Evolutionary conservation across 495 filamentous ascomycete species (phyloP), one percentile per base, ranked within the genome.

Genomic region (Lasiosphaeris hirsuta): DNA sequence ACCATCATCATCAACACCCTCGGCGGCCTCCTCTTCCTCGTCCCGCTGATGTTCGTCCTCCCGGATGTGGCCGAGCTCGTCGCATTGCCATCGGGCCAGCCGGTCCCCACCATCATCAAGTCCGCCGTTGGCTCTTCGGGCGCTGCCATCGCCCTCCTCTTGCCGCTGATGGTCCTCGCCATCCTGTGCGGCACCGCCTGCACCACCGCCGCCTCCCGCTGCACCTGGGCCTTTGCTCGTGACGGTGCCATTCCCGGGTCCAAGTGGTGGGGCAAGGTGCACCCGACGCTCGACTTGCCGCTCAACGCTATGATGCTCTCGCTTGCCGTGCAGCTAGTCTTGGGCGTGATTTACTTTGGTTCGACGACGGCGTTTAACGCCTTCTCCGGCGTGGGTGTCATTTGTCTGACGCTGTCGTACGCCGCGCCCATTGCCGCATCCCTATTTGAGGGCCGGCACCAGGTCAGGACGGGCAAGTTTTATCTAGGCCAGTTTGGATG

Each of bases 381-480:
- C 10, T 87, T 88, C 61, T 82, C 80, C 14, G 84, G 82, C 8
- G 81, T 86, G 2, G 84, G 82, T 10, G 82, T 86, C 45, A 84
- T 86, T 37, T 78, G 74, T 9, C 68, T 86, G 47, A 83, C 82
- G 0, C 69, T 79, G 30, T 77, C 80, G 17, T 88, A 87, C 58
- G 81, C 74, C 4, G 73, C 77, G 3, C 84, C 84, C 1, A 86
- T 87, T 51, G 67, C 72, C 10, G 66, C 84, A 36, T 84, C 78
- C 44, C 71, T 86, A 57, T 61, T 81, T 14, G 71, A 78, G 56
- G 70, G 76, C 3, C 78, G 83, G 8, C 51, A 60, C 4, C 78
- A 82, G 34, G 78, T 88, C 19, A 69, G 71, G 33, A 68, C 71
- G 3, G 83, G 79, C 34, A 76, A 72, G 30, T 90, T 83, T 63